Percentiles rank a stretch among this genome's conserved stretches.
These are phyloP conservation scores for Apostasia ramifera DNA, from an alignment of 106 monocot genomes.

Conservation along the genomic window DNA sequence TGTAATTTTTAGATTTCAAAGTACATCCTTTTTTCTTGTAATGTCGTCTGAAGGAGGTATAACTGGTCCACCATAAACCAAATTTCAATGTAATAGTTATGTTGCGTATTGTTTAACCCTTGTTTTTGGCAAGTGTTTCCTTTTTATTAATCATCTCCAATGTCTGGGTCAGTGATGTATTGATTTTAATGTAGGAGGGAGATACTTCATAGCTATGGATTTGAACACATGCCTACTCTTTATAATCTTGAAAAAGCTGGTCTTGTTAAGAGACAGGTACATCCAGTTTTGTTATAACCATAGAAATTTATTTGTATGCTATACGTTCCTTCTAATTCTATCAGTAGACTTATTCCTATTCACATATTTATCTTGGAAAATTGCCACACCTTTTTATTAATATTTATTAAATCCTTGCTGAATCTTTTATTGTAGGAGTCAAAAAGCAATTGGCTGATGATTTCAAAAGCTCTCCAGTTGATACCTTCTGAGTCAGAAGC, in stretches of 20 bases:
- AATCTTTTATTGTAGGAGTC: slow-evolving; percentile 53
- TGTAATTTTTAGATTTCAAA: too few species aligned
- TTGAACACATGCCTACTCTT: slow-evolving; percentile 65
- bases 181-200: slow-evolving; percentile 35
- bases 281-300: not conserved
- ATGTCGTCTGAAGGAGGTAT: too few species aligned
- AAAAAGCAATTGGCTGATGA: slow-evolving; percentile 71
- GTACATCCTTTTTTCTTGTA: too few species aligned
- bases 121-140: too few species aligned
- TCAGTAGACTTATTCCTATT: slow-evolving; percentile 1
- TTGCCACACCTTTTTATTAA: slow-evolving; percentile 3
- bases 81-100: too few species aligned
- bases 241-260: slow-evolving; percentile 69
- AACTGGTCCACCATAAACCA: too few species aligned
- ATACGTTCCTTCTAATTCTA: not conserved
- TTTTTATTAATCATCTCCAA: too few species aligned
- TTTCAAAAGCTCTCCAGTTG: slow-evolving; percentile 74
- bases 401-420: slow-evolving; percentile 1
- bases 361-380: not conserved
- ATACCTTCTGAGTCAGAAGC: slow-evolving; percentile 74
- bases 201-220: slow-evolving; percentile 77
- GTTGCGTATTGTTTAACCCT: too few species aligned
- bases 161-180: not conserved
- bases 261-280: slow-evolving; percentile 62
- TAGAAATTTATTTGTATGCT: not conserved